Evolutionary conservation across 805 yeast genomes (phyloP).

Genomic region (Myxozyma sirexii): DNA sequence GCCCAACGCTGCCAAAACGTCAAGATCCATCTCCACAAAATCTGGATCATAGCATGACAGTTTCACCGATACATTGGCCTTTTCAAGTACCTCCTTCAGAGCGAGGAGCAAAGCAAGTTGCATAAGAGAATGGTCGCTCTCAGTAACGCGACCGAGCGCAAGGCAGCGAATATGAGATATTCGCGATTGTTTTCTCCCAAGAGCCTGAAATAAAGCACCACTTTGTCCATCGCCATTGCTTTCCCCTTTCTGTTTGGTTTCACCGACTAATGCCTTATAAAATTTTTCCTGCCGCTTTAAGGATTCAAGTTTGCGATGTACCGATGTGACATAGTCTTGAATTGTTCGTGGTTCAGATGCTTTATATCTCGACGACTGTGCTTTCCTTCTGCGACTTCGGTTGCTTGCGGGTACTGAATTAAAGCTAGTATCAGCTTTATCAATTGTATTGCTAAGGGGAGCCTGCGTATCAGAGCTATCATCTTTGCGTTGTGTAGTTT

Average conservation of each 20-base stretch:
- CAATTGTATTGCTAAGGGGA: neutral
- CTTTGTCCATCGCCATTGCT: neutral
- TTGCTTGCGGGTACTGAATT: neutral
- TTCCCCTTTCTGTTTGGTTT: neutral
- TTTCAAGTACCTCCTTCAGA: constrained; percentile 41
- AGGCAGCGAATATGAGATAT: constrained; percentile 56
- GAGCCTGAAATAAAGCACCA: constrained; percentile 7
- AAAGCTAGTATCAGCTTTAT: no score
- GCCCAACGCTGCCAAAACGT: constrained; percentile 40
- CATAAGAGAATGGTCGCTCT: constrained; percentile 52
- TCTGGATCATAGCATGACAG: constrained; percentile 69
- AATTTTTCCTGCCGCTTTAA: constrained; percentile 8
- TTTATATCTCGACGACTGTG: constrained; percentile 19
- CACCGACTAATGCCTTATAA: neutral
- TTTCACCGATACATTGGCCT: constrained; percentile 16
- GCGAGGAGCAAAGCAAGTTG: constrained; percentile 65
- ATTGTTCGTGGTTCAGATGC: constrained; percentile 5
- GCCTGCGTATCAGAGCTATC: neutral
- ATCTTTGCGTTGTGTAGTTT: neutral
- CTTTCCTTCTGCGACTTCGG: constrained; percentile 11
- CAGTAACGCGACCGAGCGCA: constrained; percentile 70
- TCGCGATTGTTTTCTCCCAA: neutral
- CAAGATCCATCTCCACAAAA: constrained; percentile 52
- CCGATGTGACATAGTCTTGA: constrained; percentile 1
- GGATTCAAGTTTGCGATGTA: neutral